phyloP scores from a whole-genome alignment of 495 filamentous ascomycete species.

The Aspergillus asperescens region DNA sequence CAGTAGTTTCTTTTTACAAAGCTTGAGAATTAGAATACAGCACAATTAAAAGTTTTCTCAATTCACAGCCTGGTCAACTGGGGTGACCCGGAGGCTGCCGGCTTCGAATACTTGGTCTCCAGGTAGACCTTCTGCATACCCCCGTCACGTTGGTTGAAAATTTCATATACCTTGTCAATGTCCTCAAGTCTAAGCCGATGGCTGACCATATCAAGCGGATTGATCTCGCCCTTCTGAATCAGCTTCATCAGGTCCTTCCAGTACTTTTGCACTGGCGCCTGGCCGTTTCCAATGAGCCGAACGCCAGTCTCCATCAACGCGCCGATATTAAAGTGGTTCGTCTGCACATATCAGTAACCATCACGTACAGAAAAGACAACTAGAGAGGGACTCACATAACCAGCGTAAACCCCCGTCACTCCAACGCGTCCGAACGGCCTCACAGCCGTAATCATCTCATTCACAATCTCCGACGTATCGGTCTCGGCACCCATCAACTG shows the following conservation, averaged over 20 bases:
- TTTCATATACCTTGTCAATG: conserved; percentile 61
- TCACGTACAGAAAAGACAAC: neutral
- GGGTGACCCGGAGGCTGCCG: conserved; percentile 50
- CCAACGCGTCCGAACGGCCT: conserved; percentile 70
- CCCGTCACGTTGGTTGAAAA: conserved; percentile 64
- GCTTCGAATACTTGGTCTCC: conserved; percentile 60
- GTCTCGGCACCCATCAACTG: conserved; percentile 70
- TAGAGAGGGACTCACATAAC: conserved; percentile 54
- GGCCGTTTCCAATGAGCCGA: conserved; percentile 75
- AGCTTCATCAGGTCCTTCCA: conserved; percentile 69
- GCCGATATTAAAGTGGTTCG: conserved; percentile 79
- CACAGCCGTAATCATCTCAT: conserved; percentile 79
- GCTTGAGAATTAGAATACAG: neutral
- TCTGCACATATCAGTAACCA: conserved; percentile 35
- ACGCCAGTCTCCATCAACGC: conserved; percentile 84
- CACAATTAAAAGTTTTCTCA: neutral
- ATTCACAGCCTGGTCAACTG: conserved; percentile 33
- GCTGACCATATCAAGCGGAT: conserved; percentile 73
- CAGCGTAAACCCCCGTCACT: conserved; percentile 77
- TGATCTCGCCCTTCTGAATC: conserved; percentile 65
- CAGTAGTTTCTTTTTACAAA: too few species aligned
- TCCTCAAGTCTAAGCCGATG: conserved; percentile 75
- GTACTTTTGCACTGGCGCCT: conserved; percentile 79
- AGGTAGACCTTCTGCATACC: conserved; percentile 69
- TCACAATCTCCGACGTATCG: conserved; percentile 79